These are phyloP conservation scores for Xerocomellus dryophilus DNA, from an alignment of 768 basidiomycete genomes.

Conservation along the genomic window DNA sequence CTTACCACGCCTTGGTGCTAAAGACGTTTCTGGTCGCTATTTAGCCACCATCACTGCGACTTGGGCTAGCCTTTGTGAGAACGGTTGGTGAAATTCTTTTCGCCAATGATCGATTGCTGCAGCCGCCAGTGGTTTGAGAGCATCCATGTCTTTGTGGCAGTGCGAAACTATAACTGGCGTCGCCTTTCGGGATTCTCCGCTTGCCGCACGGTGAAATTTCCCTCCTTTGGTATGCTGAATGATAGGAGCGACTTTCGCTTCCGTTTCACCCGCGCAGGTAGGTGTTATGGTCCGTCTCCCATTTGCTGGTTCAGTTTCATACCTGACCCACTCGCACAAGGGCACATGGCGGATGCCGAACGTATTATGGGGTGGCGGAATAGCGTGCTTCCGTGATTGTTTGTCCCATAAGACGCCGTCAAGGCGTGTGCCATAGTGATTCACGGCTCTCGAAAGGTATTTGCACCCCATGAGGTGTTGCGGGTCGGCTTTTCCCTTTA, in stretches of 20 bases:
- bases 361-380: background rate
- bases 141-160: background rate
- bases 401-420: slow-evolving; percentile 2
- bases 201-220: background rate
- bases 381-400: background rate
- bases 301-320: slow-evolving; percentile 3
- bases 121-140: slow-evolving; percentile 2
- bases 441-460: background rate
- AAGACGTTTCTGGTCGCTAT: background rate
- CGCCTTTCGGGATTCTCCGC: background rate
- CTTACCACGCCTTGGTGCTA: background rate
- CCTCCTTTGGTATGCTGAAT: background rate
- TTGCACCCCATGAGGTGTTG: background rate
- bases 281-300: background rate
- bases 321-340: background rate
- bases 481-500: slow-evolving; percentile 4
- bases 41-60: background rate
- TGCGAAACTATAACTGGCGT: background rate
- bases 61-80: slow-evolving; percentile 1
- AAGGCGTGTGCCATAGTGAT: background rate
- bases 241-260: background rate
- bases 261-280: background rate
- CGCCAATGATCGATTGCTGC: background rate
- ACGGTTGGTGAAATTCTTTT: background rate
- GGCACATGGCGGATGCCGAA: background rate